Conservation (phyloP, 257 asterid species). For the Primulina tabacum region DNA sequence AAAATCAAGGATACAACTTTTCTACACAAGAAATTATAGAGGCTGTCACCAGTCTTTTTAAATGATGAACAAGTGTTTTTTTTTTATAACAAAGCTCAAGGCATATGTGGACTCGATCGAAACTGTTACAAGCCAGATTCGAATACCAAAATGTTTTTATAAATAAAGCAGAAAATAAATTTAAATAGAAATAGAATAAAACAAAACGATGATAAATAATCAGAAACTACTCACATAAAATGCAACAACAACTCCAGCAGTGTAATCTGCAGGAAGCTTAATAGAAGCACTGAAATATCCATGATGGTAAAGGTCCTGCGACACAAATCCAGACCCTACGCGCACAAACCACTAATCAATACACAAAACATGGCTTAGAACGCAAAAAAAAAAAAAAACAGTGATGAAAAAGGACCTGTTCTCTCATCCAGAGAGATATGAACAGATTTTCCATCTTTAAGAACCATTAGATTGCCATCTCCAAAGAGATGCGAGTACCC, state of each 20-base stretch:
- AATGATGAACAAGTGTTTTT: background rate
- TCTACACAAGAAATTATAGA: too few relatives aligned
- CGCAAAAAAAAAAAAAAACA: background rate
- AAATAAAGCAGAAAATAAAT: background rate
- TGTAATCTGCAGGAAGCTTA: slow-evolving; percentile 85
- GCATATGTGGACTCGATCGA: too few relatives aligned
- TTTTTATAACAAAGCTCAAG: too few relatives aligned
- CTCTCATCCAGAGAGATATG: slow-evolving; percentile 69
- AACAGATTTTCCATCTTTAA: slow-evolving; percentile 68
- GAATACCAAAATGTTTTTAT: background rate
- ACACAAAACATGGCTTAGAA: slow-evolving; percentile 2
- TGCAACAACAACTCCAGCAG: slow-evolving; percentile 97
- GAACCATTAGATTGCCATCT: slow-evolving; percentile 68
- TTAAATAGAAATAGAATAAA: background rate
- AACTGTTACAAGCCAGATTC: too few relatives aligned
- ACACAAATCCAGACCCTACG: slow-evolving; percentile 87
- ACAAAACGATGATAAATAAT: background rate
- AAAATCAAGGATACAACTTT: too few relatives aligned
- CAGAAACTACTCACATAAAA: slow-evolving; percentile 70
- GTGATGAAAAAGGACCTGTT: slow-evolving; percentile 45
- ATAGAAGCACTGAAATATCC: slow-evolving; percentile 87
- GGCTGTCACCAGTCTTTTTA: background rate
- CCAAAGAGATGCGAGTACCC: slow-evolving; percentile 88
- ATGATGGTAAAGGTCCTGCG: slow-evolving; percentile 80
- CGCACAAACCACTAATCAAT: slow-evolving; percentile 18